These are phyloP conservation scores for Globisporangium alternatum DNA, from an alignment of 352 stramenopile species.

Conservation along the genomic window DNA sequence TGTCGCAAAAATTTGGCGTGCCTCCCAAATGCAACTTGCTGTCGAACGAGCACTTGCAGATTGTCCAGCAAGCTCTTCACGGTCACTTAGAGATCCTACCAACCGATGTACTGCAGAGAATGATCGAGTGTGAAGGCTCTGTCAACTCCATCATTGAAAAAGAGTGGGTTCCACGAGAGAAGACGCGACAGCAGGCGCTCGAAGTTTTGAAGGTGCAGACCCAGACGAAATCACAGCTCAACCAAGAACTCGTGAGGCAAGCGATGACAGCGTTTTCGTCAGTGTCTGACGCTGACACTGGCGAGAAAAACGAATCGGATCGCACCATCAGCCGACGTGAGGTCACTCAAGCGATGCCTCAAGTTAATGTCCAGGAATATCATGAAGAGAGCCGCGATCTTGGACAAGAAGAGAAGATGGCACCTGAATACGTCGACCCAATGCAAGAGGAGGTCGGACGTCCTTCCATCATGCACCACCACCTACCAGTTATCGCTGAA, in stretches of 20 bases:
- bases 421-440: background rate
- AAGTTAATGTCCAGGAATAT: background rate
- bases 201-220: slow-evolving; percentile 34
- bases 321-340: background rate
- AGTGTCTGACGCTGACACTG: background rate
- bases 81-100: slow-evolving; percentile 59
- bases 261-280: slow-evolving; percentile 35
- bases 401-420: background rate
- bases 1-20: slow-evolving; percentile 44
- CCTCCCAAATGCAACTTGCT: slow-evolving; percentile 34
- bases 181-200: slow-evolving; percentile 39
- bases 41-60: slow-evolving; percentile 40
- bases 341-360: background rate
- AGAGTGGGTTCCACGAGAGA: slow-evolving; percentile 61
- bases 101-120: slow-evolving; percentile 46
- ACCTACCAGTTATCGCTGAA: slow-evolving; percentile 26
- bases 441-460: slow-evolving; percentile 1
- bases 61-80: slow-evolving; percentile 57
- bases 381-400: background rate
- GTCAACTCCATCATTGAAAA: slow-evolving; percentile 47
- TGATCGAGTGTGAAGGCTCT: slow-evolving; percentile 48
- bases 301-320: background rate
- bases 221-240: slow-evolving; percentile 33
- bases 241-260: slow-evolving; percentile 48
- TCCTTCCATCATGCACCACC: background rate